These are phyloP conservation scores for Termitomyces heimii DNA, from an alignment of 768 basidiomycete species.

Conservation along the genomic window DNA sequence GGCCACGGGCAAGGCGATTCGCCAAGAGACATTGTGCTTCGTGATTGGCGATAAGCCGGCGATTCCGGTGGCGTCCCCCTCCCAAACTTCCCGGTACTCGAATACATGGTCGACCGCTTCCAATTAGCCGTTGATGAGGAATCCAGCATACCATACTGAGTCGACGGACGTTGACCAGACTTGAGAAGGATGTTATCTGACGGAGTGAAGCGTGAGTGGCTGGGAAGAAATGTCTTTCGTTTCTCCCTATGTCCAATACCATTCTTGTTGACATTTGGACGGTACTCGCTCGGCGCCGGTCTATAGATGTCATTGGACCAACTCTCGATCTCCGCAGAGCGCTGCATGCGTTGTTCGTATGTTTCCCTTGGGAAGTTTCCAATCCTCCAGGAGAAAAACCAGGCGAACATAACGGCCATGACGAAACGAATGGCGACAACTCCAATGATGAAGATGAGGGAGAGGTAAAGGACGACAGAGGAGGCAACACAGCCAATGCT, in stretches of 20 bases:
- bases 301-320: constrained; percentile 97
- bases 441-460: constrained; percentile 94
- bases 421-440: constrained; percentile 92
- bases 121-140: constrained; percentile 42
- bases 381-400: constrained; percentile 96
- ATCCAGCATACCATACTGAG: constrained; percentile 64
- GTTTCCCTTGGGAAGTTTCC: constrained; percentile 93
- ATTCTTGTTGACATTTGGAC: constrained; percentile 81
- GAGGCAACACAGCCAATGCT: constrained; percentile 97
- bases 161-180: constrained; percentile 52
- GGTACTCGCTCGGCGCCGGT: constrained; percentile 84
- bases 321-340: constrained; percentile 87
- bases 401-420: constrained; percentile 96
- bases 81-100: constrained; percentile 32
- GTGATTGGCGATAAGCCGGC: constrained; percentile 66
- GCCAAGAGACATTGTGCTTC: constrained; percentile 72
- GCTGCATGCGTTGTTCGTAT: constrained; percentile 85
- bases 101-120: constrained; percentile 55
- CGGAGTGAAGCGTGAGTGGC: constrained; percentile 70
- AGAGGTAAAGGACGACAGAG: constrained; percentile 88
- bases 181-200: constrained; percentile 46
- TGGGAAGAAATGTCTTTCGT: constrained; percentile 60
- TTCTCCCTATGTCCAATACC: constrained; percentile 54
- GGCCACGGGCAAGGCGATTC: constrained; percentile 92
- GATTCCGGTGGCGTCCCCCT: constrained; percentile 73